Conservation (phyloP, 83 land plant species). For the Picea mariana region DNA sequence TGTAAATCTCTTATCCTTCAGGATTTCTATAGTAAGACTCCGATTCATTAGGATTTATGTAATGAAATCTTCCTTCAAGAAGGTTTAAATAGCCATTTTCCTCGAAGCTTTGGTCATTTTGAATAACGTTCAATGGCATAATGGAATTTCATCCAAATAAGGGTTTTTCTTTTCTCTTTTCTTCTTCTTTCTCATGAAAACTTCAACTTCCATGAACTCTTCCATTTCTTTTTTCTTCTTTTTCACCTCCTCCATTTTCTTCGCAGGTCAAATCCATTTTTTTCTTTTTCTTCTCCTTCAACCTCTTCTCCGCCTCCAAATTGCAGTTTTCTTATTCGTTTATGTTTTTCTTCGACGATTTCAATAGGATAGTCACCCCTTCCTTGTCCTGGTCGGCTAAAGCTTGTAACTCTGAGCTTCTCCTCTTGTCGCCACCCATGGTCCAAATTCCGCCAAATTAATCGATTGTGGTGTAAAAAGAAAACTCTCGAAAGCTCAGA, state of each 20-base stretch:
- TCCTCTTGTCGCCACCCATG: too few relatives aligned
- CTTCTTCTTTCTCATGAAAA: neutral
- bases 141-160: neutral
- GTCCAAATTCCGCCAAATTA: too few relatives aligned
- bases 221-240: neutral
- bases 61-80: neutral
- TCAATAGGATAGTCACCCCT: too few relatives aligned
- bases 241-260: conserved; percentile 1
- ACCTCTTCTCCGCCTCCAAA: neutral
- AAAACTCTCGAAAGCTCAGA: too few relatives aligned
- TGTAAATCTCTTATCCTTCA: neutral
- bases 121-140: too few relatives aligned
- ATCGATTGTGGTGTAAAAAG: too few relatives aligned
- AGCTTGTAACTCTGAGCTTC: too few relatives aligned
- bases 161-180: neutral
- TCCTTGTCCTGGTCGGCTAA: too few relatives aligned
- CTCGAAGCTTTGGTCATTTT: too few relatives aligned
- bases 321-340: too few relatives aligned
- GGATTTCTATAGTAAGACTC: neutral
- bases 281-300: conserved; percentile 56
- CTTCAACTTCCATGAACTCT: neutral
- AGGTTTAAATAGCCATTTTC: neutral
- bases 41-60: neutral
- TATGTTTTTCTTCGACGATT: too few relatives aligned
- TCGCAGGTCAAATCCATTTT: conserved; percentile 39